phyloP scores from a whole-genome alignment of 2,329 filamentous ascomycete genomes.

The Colletotrichum sp. region DNA sequence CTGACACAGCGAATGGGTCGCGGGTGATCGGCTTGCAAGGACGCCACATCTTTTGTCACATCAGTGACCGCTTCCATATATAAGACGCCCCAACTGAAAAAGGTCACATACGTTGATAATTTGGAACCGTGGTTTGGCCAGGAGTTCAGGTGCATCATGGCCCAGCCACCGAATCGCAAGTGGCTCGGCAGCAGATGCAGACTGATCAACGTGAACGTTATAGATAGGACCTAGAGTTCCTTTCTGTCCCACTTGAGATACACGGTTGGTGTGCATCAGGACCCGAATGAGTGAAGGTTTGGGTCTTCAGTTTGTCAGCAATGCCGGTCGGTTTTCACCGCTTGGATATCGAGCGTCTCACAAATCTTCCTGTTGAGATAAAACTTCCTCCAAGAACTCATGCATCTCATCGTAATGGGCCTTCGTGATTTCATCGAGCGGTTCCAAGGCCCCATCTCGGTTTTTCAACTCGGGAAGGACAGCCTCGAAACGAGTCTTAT shows the following conservation, averaged over 20 bases:
- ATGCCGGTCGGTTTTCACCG: neutral
- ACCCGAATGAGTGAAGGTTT: neutral
- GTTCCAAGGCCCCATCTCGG: neutral
- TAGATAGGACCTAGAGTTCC: neutral
- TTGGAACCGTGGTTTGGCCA: neutral
- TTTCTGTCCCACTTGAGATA: neutral
- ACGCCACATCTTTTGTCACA: neutral
- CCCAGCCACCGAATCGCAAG: neutral
- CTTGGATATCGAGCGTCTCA: neutral
- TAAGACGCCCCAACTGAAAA: rapidly evolving
- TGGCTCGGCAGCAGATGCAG: neutral
- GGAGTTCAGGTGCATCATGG: neutral
- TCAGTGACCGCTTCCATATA: rapidly evolving
- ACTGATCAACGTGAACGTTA: neutral
- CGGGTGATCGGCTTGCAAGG: neutral
- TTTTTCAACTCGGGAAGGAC: neutral
- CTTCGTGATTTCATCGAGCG: neutral
- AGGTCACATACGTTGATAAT: neutral
- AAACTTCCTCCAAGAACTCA: neutral
- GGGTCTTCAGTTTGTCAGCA: neutral
- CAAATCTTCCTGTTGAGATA: neutral
- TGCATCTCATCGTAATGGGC: neutral
- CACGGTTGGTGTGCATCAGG: neutral
- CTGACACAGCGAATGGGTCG: neutral
- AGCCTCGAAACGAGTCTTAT: neutral